A percentile compares a stretch with the other conserved stretches of the same genome.
Conservation (phyloP, 2,329 filamentous ascomycete species). For the Colletotrichum tanaceti region DNA sequence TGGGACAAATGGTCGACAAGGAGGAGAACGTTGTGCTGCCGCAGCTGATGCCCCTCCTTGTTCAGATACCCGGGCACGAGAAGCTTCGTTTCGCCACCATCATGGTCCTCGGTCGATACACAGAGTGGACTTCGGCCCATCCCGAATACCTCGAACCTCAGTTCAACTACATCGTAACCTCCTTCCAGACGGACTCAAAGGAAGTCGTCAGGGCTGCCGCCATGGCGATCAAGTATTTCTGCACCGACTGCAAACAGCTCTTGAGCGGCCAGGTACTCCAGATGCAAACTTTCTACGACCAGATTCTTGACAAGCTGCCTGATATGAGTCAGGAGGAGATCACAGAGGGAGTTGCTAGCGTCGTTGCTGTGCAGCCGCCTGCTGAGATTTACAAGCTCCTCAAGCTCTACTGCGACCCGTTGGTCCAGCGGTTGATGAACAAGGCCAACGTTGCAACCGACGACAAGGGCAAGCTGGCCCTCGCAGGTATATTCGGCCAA, state of each 20-base stretch:
- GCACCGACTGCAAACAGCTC: slow-evolving; percentile 90
- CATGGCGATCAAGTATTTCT: slow-evolving; percentile 96
- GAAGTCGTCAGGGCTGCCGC: slow-evolving; percentile 94
- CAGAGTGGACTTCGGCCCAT: slow-evolving; percentile 96
- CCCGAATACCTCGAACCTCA: slow-evolving; percentile 92
- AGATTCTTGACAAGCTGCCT: slow-evolving; percentile 87
- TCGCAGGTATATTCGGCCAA: slow-evolving; percentile 74
- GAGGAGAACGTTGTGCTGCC: slow-evolving; percentile 89
- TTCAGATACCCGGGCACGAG: slow-evolving; percentile 94
- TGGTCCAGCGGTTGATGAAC: slow-evolving; percentile 85
- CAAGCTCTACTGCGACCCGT: slow-evolving; percentile 92
- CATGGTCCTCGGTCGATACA: slow-evolving; percentile 96
- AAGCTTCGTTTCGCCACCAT: slow-evolving; percentile 99
- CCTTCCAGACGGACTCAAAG: slow-evolving; percentile 87
- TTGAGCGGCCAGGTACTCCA: slow-evolving; percentile 86
- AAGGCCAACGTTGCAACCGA: slow-evolving; percentile 88
- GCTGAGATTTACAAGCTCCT: slow-evolving; percentile 85
- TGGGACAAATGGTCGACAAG: slow-evolving; percentile 94
- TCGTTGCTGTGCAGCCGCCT: slow-evolving; percentile 86
- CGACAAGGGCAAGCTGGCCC: slow-evolving; percentile 83
- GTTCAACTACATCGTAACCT: slow-evolving; percentile 94
- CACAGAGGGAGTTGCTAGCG: slow-evolving; percentile 92
- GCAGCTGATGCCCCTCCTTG: slow-evolving; percentile 91
- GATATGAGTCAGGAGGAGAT: slow-evolving; percentile 92
- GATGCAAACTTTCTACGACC: slow-evolving; percentile 91